These are phyloP conservation scores for Coelastrella sp. DNA, from an alignment of 139 green algal species.

Conservation along the genomic window DNA sequence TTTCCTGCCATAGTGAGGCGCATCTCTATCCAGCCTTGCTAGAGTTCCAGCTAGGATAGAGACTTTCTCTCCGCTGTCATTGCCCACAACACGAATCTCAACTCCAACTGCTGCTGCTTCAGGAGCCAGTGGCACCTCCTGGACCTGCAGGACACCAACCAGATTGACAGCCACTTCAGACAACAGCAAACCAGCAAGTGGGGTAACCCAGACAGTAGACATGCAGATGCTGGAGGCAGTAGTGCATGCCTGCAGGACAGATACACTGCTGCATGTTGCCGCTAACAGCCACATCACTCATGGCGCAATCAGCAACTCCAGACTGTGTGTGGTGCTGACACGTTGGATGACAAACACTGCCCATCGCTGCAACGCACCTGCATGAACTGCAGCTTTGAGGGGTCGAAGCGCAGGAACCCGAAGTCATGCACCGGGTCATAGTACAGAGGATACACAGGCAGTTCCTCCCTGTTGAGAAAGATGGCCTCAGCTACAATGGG, in stretches of 20 bases:
- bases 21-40: conserved; percentile 91
- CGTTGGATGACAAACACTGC: too few relatives aligned
- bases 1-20: conserved; percentile 81
- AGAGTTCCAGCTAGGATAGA: conserved; percentile 93
- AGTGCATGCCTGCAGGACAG: neutral
- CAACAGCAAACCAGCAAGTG: too few relatives aligned
- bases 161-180: too few relatives aligned
- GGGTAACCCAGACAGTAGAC: neutral
- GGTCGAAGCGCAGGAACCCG: conserved; percentile 83
- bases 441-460: conserved; percentile 76
- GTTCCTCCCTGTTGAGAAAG: conserved; percentile 94
- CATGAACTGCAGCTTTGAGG: conserved; percentile 67
- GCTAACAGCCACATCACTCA: too few relatives aligned
- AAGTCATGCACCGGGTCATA: conserved; percentile 88
- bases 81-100: conserved; percentile 92
- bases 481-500: conserved; percentile 92
- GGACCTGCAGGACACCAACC: conserved; percentile 56
- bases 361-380: neutral
- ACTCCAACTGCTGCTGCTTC: conserved; percentile 86
- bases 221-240: neutral
- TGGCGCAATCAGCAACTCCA: too few relatives aligned
- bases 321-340: too few relatives aligned
- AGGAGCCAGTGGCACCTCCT: conserved; percentile 83
- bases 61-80: conserved; percentile 93
- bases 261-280: neutral